phyloP scores from a whole-genome alignment of 1,284 basidiomycete species.

The Hortiboletus rubellus region DNA sequence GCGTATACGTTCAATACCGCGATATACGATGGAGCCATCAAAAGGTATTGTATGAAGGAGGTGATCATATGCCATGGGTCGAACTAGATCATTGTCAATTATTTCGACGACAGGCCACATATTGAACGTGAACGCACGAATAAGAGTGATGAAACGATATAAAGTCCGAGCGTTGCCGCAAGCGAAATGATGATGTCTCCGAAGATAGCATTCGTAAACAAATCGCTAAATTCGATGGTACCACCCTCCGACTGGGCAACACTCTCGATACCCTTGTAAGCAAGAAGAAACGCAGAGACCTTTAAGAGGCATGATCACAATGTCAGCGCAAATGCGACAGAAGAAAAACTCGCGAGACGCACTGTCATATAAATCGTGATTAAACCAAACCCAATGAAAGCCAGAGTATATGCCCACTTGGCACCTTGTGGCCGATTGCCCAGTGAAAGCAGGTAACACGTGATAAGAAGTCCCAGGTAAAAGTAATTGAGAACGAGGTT shows the following conservation, averaged over 20 bases:
- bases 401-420: slow-evolving; percentile 78
- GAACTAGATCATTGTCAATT: slow-evolving; percentile 48
- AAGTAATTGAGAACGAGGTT: slow-evolving; percentile 84
- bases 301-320: too few relatives aligned
- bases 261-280: slow-evolving; percentile 74
- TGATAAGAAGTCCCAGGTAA: slow-evolving; percentile 84
- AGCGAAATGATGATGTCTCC: slow-evolving; percentile 86
- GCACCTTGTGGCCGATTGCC: slow-evolving; percentile 93
- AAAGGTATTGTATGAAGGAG: slow-evolving; percentile 89
- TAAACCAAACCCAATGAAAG: slow-evolving; percentile 83
- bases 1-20: slow-evolving; percentile 88
- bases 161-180: slow-evolving; percentile 81
- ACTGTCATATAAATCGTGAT: slow-evolving; percentile 94
- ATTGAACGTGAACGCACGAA: slow-evolving; percentile 61
- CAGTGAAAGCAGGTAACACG: slow-evolving; percentile 88
- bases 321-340: background rate
- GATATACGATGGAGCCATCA: slow-evolving; percentile 93
- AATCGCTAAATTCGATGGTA: slow-evolving; percentile 48
- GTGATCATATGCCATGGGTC: slow-evolving; percentile 95
- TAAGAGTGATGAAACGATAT: slow-evolving; percentile 76
- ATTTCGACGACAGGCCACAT: background rate
- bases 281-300: slow-evolving; percentile 69
- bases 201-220: slow-evolving; percentile 80
- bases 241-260: slow-evolving; percentile 49
- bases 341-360: slow-evolving; percentile 28